These are phyloP conservation scores for Paracoccidioides brasiliensis DNA, from an alignment of 2,329 filamentous ascomycete species.

Conservation along the genomic window DNA sequence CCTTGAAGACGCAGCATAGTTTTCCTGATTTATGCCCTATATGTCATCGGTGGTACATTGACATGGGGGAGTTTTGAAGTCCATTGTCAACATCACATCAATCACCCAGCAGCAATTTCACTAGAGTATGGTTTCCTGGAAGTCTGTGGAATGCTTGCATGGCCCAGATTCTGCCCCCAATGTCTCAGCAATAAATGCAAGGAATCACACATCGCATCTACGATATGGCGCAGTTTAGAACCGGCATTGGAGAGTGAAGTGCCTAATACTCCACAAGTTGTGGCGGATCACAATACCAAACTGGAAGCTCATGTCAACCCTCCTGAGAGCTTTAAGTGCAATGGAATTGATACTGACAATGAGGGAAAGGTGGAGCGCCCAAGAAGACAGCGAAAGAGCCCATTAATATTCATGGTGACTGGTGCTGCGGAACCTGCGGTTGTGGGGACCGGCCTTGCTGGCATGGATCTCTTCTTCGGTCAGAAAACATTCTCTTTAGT, in stretches of 20 bases:
- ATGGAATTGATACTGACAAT: background rate
- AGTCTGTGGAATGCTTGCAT: conserved; percentile 1
- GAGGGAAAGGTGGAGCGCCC: background rate
- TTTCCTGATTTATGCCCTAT: conserved; percentile 3
- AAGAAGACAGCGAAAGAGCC: background rate
- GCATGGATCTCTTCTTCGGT: no score
- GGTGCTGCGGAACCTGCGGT: background rate
- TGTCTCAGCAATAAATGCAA: background rate
- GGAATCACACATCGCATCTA: background rate
- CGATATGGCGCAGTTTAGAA: background rate
- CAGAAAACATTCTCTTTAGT: no score
- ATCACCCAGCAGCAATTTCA: conserved; percentile 2
- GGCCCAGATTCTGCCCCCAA: background rate
- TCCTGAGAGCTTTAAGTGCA: background rate
- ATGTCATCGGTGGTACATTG: conserved; percentile 1
- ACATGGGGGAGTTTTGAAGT: background rate
- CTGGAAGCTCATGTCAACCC: background rate
- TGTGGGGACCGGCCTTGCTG: background rate
- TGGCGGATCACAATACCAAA: background rate
- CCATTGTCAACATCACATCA: conserved; percentile 4
- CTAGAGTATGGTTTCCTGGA: conserved; percentile 4
- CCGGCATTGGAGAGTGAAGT: background rate
- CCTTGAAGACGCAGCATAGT: conserved; percentile 2
- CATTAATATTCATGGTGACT: background rate
- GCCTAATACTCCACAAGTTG: background rate